Evolutionary conservation across 345 rosid genomes (phyloP).

Genomic region (Combretum micranthum): DNA sequence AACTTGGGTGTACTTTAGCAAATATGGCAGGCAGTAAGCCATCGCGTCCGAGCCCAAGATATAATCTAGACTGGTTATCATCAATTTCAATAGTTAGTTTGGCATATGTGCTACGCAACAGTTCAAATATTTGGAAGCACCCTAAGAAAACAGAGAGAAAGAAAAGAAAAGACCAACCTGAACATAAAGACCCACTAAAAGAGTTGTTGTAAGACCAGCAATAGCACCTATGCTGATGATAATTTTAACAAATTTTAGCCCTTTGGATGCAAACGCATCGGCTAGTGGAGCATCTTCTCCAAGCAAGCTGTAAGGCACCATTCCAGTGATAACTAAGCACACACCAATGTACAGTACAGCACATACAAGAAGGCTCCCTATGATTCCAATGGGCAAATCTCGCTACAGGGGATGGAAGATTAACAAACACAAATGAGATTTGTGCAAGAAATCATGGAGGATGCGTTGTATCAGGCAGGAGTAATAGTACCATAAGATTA

Average conservation of each 20-base stretch:
- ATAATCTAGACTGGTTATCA: conserved; percentile 74
- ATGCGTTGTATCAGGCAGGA: too few species aligned
- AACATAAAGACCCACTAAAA: conserved; percentile 94
- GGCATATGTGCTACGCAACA: conserved; percentile 5
- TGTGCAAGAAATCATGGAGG: too few species aligned
- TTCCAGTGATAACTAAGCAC: conserved; percentile 93
- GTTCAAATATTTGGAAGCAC: conserved; percentile 3
- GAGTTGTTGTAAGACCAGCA: conserved; percentile 94
- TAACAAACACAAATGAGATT: conserved; percentile 6
- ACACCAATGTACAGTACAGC: conserved; percentile 66
- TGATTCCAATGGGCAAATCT: conserved; percentile 80
- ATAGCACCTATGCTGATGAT: conserved; percentile 90
- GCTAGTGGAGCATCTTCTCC: conserved; percentile 93
- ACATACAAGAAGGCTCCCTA: conserved; percentile 86
- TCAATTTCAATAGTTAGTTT: conserved; percentile 9
- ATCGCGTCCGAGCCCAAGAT: conserved; percentile 92
- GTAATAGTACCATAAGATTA: conserved; percentile 10
- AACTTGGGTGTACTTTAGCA: conserved; percentile 74
- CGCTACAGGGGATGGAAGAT: conserved; percentile 47
- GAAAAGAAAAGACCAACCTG: conserved; percentile 45
- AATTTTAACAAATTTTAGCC: conserved; percentile 69
- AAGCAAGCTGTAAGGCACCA: conserved; percentile 69
- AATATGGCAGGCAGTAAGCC: conserved; percentile 86
- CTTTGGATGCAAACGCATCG: conserved; percentile 77
- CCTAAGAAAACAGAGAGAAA: too few species aligned